These are phyloP conservation scores for Talaromyces atroroseus DNA, from an alignment of 2,329 filamentous ascomycete species.

Conservation along the genomic window DNA sequence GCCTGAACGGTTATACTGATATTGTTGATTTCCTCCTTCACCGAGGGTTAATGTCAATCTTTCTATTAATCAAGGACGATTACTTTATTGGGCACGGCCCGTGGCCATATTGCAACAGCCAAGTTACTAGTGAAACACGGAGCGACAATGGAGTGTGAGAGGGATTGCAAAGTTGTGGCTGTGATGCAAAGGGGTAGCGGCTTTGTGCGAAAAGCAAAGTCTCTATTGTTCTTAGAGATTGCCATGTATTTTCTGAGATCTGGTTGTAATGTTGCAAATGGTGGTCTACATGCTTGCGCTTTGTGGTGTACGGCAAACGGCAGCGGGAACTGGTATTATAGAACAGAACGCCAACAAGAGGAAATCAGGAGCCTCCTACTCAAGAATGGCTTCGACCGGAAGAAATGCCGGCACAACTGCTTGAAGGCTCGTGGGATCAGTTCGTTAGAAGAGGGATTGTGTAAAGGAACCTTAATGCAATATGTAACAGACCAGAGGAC, in stretches of 20 bases:
- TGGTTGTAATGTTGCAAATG: conserved; percentile 9
- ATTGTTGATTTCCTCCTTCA: not conserved
- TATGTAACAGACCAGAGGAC: no score
- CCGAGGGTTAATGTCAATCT: conserved; percentile 2
- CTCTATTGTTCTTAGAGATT: no score
- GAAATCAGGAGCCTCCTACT: not conserved
- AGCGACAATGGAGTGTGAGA: conserved; percentile 6
- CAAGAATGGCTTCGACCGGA: conserved; percentile 2
- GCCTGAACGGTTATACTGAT: not conserved
- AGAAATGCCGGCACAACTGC: conserved; percentile 1
- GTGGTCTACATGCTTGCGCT: conserved; percentile 2
- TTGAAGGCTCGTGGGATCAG: not conserved
- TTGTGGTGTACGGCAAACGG: conserved; percentile 2
- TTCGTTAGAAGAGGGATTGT: no score
- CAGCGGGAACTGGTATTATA: not conserved
- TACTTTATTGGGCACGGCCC: not conserved
- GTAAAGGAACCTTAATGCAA: no score
- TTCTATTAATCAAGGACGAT: not conserved
- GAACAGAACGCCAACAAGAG: not conserved
- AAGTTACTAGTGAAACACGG: conserved; percentile 4
- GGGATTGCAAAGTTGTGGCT: conserved; percentile 2
- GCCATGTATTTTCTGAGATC: conserved; percentile 4
- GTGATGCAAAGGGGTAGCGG: not conserved
- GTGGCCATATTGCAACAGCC: not conserved
- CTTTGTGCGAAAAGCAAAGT: no score